Base-by-base conservation (phyloP, 306 rosid species). In the Oemleria cerasiformis region DNA sequence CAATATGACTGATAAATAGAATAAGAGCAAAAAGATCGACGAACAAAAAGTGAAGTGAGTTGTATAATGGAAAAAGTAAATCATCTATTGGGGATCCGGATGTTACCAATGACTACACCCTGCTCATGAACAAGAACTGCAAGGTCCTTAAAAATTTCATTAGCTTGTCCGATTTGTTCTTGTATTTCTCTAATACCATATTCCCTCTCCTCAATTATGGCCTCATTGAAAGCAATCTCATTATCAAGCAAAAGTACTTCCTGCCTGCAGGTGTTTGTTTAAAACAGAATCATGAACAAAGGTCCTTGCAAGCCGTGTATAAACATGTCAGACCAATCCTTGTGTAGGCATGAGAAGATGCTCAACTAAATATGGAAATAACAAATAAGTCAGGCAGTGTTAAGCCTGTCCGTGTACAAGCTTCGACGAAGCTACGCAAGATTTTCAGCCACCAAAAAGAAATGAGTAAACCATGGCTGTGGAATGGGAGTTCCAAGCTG, bases 101-200 rank as follows among this genome's bases (percentile, higher is more conserved):
- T 40, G 71, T 74, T 88, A 88, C 96, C 96, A 68, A 88, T 88
- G 76, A 88, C 88, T 5, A 81, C 85, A 20, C 94, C 94, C 71
- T 90, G 96, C 64, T 88, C 92, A 70, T 90, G 90, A 83, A 90
- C 90, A 50, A 90, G 88, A 79, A 90, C 96, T 64, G 96, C 96
- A 63, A 90, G 90, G 81, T 90, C 96, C 82, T 75, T 88, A 80
- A 90, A 90, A 50, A 90, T 90, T 76, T 90, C 94, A 72, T 77
- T 84, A 65, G 83, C 92, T 72, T 88, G 74, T 74, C 90, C 92
- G 64, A 90, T 90, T 74, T 90, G 92, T 78, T 79, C 90, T 80
- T 90, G 73, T 14, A 90, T 86, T 62, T 90, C 93, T 83, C 65
- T 74, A 72, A 90, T 84, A 65, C 93, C 92, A 61, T 86, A 92